A percentile compares a stretch with the other conserved stretches of the same genome.
Evolutionary conservation across 352 stramenopile species (phyloP).

Genomic region (Globisporangium iwayamae): DNA sequence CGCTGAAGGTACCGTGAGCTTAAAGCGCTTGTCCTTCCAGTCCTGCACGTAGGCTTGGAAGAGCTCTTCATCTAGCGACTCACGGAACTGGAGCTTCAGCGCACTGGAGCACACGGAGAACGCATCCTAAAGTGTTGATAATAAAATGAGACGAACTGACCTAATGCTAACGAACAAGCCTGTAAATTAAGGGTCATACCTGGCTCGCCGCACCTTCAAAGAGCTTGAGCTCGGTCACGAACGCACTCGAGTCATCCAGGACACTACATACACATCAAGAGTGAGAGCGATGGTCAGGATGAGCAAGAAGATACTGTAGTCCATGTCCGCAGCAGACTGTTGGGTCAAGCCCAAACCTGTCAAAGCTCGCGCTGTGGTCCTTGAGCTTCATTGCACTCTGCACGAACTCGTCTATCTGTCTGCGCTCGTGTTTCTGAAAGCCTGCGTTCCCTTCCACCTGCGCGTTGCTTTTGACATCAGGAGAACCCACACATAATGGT

Average conservation of each 20-base stretch:
- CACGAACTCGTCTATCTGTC: conserved; percentile 36
- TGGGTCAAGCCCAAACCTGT: conserved; percentile 17
- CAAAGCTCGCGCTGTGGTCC: conserved; percentile 19
- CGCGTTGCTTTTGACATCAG: conserved; percentile 26
- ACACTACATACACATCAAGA: conserved; percentile 20
- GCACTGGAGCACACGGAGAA: conserved; percentile 53
- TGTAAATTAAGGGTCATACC: conserved; percentile 15
- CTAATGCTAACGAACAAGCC: no score
- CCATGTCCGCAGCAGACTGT: background rate
- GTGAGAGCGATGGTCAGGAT: background rate
- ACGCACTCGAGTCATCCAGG: conserved; percentile 23
- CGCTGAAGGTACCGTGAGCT: conserved; percentile 23
- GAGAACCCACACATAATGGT: background rate
- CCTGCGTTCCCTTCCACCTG: conserved; percentile 22
- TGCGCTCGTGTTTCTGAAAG: conserved; percentile 27
- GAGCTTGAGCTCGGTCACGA: conserved; percentile 32
- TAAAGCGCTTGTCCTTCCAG: conserved; percentile 29
- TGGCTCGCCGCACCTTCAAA: conserved; percentile 54
- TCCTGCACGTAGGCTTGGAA: conserved; percentile 55
- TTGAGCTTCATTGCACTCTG: conserved; percentile 26
- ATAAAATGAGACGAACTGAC: no score
- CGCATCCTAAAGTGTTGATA: conserved; percentile 27
- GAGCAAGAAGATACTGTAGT: background rate
- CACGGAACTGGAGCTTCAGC: conserved; percentile 57
- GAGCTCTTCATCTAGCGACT: conserved; percentile 50